Conservation (phyloP, 2,329 filamentous ascomycete genomes). For the Niveomyces coronatus region DNA sequence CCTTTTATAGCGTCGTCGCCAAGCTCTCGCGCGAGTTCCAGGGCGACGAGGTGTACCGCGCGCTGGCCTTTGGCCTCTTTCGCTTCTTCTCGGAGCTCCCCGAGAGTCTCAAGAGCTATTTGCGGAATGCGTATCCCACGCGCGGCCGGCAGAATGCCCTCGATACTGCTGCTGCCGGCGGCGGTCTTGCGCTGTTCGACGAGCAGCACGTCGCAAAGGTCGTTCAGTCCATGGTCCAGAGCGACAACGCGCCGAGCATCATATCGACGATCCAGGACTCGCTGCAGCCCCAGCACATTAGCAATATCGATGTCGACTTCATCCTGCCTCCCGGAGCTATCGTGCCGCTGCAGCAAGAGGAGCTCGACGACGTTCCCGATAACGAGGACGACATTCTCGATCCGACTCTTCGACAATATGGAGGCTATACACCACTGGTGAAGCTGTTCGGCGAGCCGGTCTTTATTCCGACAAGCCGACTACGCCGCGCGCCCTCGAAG, state of each 20-base stretch:
- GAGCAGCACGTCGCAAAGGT: conserved; percentile 90
- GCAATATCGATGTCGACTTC: conserved; percentile 79
- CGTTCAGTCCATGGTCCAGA: conserved; percentile 71
- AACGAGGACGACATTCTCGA: conserved; percentile 58
- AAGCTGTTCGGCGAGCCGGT: conserved; percentile 73
- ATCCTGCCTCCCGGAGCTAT: conserved; percentile 73
- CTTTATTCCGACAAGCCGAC: conserved; percentile 75
- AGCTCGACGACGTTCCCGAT: conserved; percentile 48
- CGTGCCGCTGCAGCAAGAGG: conserved; percentile 48
- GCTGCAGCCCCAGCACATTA: conserved; percentile 70
- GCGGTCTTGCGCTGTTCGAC: conserved; percentile 70
- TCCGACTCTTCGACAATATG: conserved; percentile 59
- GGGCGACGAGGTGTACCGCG: conserved; percentile 86
- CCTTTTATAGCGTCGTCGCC: conserved; percentile 82
- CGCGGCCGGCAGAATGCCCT: conserved; percentile 51
- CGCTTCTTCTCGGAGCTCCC: conserved; percentile 92
- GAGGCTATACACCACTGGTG: conserved; percentile 65
- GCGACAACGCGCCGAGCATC: conserved; percentile 66
- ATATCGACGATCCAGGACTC: conserved; percentile 64
- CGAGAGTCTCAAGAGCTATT: conserved; percentile 59
- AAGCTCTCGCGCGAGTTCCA: conserved; percentile 88
- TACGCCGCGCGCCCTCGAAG: conserved; percentile 79
- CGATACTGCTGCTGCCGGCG: no score
- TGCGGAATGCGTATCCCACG: conserved; percentile 49
- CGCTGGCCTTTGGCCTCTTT: conserved; percentile 80